Percentiles rank a stretch among this genome's conserved stretches.
Conservation (phyloP, 1,284 basidiomycete species). For the Xerocomus nothofagi region DNA sequence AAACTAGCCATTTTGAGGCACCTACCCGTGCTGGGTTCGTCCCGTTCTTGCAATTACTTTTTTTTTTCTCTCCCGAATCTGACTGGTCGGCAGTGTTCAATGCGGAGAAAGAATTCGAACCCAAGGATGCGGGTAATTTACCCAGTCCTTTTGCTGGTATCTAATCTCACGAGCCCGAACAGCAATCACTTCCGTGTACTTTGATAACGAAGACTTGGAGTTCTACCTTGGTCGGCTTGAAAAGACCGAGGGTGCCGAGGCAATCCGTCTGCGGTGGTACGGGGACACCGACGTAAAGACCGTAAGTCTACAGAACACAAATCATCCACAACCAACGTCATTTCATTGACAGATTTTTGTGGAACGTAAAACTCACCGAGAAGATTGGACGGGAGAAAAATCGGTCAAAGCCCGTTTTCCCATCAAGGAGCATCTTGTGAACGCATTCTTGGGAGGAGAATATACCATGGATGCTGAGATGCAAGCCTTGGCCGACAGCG, state of each 20-base stretch:
- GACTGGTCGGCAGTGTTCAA: slow-evolving; percentile 76
- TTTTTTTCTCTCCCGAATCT: slow-evolving; percentile 3
- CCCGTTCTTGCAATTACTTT: background rate
- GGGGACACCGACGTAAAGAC: slow-evolving; percentile 87
- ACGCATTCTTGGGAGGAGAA: slow-evolving; percentile 87
- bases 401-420: slow-evolving; percentile 98
- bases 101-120: slow-evolving; percentile 90
- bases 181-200: slow-evolving; percentile 89
- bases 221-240: slow-evolving; percentile 97
- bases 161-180: slow-evolving; percentile 11
- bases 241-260: slow-evolving; percentile 98
- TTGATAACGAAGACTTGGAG: slow-evolving; percentile 95
- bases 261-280: slow-evolving; percentile 96
- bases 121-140: slow-evolving; percentile 77
- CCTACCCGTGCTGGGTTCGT: slow-evolving; percentile 84
- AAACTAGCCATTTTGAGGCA: slow-evolving; percentile 94
- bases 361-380: slow-evolving; percentile 97
- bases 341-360: slow-evolving; percentile 77
- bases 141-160: background rate
- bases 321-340: background rate
- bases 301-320: slow-evolving; percentile 40
- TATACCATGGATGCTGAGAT: slow-evolving; percentile 96
- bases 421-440: slow-evolving; percentile 94
- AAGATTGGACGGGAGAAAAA: slow-evolving; percentile 99
- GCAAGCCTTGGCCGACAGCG: slow-evolving; percentile 84